Base-by-base conservation (phyloP, 306 rosid genomes). In the Castanea crenata region DNA sequence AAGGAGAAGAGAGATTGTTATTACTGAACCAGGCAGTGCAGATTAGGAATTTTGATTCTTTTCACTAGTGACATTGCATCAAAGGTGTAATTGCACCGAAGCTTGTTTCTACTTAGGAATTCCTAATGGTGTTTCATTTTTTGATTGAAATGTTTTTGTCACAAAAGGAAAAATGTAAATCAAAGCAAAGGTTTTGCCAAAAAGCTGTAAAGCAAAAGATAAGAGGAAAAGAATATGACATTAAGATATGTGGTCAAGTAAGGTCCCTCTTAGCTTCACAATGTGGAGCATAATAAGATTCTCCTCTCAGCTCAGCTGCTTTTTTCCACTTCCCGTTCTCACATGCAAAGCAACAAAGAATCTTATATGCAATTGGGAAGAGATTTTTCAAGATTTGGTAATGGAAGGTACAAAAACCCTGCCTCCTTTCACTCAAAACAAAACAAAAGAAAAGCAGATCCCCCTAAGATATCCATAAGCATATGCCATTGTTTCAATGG, bases 401-500 rank as follows among this genome's bases (percentile, higher is more conserved):
- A 49, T 49, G 54, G 54, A 49, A 49, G 54, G 54, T 49, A 49
- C 54, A 49, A 49, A 49, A 49, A 13, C 54, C 54, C 54, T 49
- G 54, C 54, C 16, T 15, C 54, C 16, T 13, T 13, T 49, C 46
- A 11, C 46, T 41, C 12, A 41, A 41, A 41, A 58, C 11, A 5
- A 54, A 71, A 35, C 51, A 41, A 73, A 41, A 29, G 38, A 56
- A 78, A 56, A 57, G 63, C 5, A 75, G 69, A 73, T 41, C 11
- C 20, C 71, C 3, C 49, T 4, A 31, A 79, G 68, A 51, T 74
- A 78, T 81, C 75, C 78, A 62, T 21, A 16, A 77, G 89, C 79
- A 87, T 76, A 84, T 79, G 88, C 90, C 74, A 64, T 74, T 69
- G 51, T 58, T 78, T 76, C 68, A 3, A 72, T 56, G 78, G 90